Evolutionary conservation across 208 protist species (phyloP).

Genomic region (Acanthamoeba healyi): DNA sequence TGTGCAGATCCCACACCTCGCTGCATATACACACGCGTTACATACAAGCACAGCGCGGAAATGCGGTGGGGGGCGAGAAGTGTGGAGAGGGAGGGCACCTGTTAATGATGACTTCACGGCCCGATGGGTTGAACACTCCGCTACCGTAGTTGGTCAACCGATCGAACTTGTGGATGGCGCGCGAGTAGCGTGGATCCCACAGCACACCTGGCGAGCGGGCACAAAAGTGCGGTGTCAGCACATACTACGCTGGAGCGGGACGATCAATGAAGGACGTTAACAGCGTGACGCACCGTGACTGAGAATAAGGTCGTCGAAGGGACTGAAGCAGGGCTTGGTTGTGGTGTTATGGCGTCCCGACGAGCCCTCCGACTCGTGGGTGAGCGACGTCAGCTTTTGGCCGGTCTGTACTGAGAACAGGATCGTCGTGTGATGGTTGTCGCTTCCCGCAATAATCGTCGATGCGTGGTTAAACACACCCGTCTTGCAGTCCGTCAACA

Average conservation of each 20-base stretch:
- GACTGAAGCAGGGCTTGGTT: constrained; percentile 63
- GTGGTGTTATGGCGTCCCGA: not conserved
- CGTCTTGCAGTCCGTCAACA: constrained; percentile 54
- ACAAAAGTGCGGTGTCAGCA: not conserved
- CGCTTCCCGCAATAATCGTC: constrained; percentile 65
- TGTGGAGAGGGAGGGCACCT: not conserved
- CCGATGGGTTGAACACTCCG: constrained; percentile 77
- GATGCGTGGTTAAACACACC: constrained; percentile 65
- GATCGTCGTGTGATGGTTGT: constrained; percentile 2
- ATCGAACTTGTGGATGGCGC: constrained; percentile 76
- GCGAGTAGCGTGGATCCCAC: constrained; percentile 75
- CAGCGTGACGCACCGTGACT: constrained; percentile 18
- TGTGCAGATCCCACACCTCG: constrained; percentile 78
- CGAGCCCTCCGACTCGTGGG: not conserved
- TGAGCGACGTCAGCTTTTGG: constrained; percentile 49
- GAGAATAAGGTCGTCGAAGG: constrained; percentile 75
- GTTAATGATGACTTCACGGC: constrained; percentile 78
- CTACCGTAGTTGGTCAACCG: constrained; percentile 75
- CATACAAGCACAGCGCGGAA: too few species aligned
- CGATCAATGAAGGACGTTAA: not conserved
- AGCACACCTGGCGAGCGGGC: constrained; percentile 7
- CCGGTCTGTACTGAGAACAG: constrained; percentile 52
- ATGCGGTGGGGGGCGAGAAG: not conserved
- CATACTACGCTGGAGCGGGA: not conserved
- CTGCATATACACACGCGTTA: not conserved